Evolutionary conservation across 345 rosid species (phyloP), one percentile per base, ranked within the genome.

Genomic region (Corchorus capsularis): DNA sequence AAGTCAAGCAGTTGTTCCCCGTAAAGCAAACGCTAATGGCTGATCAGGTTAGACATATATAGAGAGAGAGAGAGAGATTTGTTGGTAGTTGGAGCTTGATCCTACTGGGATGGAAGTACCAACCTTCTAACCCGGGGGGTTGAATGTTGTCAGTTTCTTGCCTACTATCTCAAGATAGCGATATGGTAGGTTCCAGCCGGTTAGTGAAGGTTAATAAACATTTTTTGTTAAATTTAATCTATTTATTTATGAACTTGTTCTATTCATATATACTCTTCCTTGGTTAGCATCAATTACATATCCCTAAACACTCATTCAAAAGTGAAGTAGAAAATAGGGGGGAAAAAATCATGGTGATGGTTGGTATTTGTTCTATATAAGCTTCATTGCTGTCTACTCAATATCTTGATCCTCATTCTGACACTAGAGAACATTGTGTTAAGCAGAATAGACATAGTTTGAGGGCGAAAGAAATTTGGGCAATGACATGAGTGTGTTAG

Each of bases 11-110:
- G 16, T 2, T 2, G 35, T 15, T 10, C 20, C 78, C 17, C 53
- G 12, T 34, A 55, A 43, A 55, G 52, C 64, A 6, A 55, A 27
- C 17, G 8, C 64, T 43, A 60, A 73, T 7, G 79, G 54, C 53
- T 73, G 78, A 52, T 83, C 81, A 5, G 73, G 76, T 57, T 74
- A 81, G 87, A 56, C 71, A 64, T 75, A 27, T 27, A 27, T 27
- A 27, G 27, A 57, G 59, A 27, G 17, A 27, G 27, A 57, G 59
- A 27, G 17, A 37, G 68, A 66, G 17, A 61, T 43, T 71, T 64
- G 20, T 43, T 64, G 71, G 45, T 35, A 35, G 16, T 43, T 64
- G 74, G 52, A 34, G 35, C 35, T 49, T 63, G 22, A 35, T 77
- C 63, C 72, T 43, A 14, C 22, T 20, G 49, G 6, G 63, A 54